phyloP scores from a whole-genome alignment of 73 alveolate species.

The Tetrahymena malaccensis region DNA sequence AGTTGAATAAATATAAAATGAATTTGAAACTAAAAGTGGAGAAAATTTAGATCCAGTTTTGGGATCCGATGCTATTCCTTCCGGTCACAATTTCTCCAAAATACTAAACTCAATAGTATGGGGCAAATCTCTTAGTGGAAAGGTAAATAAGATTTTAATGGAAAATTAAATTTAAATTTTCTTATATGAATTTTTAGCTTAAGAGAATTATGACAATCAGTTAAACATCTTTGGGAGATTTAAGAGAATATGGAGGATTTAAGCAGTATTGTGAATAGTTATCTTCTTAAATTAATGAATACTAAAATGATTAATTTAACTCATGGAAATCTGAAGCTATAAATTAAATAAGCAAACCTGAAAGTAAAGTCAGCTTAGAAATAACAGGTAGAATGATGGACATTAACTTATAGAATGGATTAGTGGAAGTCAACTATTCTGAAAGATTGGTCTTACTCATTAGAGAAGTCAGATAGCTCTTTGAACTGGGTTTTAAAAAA shows the following conservation, averaged over 20 bases:
- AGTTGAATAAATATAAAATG: slow-evolving; percentile 51
- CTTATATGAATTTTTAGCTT: not conserved
- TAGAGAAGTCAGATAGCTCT: slow-evolving; percentile 87
- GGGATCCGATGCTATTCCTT: slow-evolving; percentile 67
- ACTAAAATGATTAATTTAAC: slow-evolving; percentile 54
- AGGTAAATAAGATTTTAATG: slow-evolving; percentile 8
- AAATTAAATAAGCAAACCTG: slow-evolving; percentile 19
- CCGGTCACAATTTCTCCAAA: slow-evolving; percentile 56
- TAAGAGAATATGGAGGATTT: slow-evolving; percentile 35
- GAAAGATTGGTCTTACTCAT: slow-evolving; percentile 88
- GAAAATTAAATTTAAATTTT: not conserved
- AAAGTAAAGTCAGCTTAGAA: slow-evolving; percentile 48
- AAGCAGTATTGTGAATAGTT: slow-evolving; percentile 49
- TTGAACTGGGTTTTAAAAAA: slow-evolving; percentile 87
- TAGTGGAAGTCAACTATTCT: slow-evolving; percentile 87
- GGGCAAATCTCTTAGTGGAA: slow-evolving; percentile 68
- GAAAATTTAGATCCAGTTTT: slow-evolving; percentile 42
- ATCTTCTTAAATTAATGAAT: slow-evolving; percentile 43
- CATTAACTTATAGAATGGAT: slow-evolving; percentile 87
- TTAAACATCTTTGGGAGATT: slow-evolving; percentile 60
- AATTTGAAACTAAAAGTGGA: slow-evolving; percentile 71
- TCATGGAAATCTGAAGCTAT: slow-evolving; percentile 51
- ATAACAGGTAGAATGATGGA: slow-evolving; percentile 82
- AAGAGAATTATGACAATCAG: slow-evolving; percentile 45
- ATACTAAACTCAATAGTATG: slow-evolving; percentile 61